phyloP scores from a whole-genome alignment of 2,329 filamentous ascomycete species.

The Madurella fahalii region DNA sequence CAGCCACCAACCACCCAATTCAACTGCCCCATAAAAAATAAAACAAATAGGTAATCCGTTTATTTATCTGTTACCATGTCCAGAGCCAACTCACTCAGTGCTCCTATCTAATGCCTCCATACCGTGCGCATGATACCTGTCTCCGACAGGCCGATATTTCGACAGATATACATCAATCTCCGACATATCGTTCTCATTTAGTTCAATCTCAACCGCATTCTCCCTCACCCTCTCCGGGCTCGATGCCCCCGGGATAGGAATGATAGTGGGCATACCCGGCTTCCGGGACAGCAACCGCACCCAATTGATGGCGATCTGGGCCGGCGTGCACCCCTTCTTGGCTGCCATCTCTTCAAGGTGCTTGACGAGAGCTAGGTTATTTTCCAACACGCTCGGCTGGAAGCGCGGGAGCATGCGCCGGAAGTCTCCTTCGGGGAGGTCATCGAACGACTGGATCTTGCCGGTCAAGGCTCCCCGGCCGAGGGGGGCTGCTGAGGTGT shows the following conservation, averaged over 20 bases:
- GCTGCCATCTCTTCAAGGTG: slow-evolving; percentile 55
- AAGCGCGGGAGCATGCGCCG: slow-evolving; percentile 53
- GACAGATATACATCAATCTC: slow-evolving; percentile 19
- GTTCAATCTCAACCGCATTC: slow-evolving; percentile 48
- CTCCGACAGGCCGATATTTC: slow-evolving; percentile 17
- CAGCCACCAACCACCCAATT: too few species aligned
- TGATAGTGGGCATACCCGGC: slow-evolving; percentile 53
- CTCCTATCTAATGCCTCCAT: slow-evolving; percentile 17
- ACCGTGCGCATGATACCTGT: slow-evolving; percentile 13
- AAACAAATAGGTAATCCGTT: too few species aligned
- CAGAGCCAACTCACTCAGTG: background rate
- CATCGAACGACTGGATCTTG: slow-evolving; percentile 47
- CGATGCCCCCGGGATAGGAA: slow-evolving; percentile 65
- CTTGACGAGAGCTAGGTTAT: slow-evolving; percentile 59
- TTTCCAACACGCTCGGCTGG: slow-evolving; percentile 56
- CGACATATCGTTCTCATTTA: slow-evolving; percentile 23
- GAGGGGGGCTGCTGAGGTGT: slow-evolving; percentile 36
- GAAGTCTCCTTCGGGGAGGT: slow-evolving; percentile 52
- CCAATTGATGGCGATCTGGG: slow-evolving; percentile 67
- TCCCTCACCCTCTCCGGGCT: slow-evolving; percentile 54
- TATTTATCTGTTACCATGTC: too few species aligned
- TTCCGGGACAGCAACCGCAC: slow-evolving; percentile 45
- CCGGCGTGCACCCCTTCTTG: slow-evolving; percentile 56
- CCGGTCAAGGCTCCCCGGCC: slow-evolving; percentile 51
- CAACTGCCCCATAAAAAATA: too few species aligned